Conservation (phyloP, 768 basidiomycete genomes). For the Agaricus subrufescens region DNA sequence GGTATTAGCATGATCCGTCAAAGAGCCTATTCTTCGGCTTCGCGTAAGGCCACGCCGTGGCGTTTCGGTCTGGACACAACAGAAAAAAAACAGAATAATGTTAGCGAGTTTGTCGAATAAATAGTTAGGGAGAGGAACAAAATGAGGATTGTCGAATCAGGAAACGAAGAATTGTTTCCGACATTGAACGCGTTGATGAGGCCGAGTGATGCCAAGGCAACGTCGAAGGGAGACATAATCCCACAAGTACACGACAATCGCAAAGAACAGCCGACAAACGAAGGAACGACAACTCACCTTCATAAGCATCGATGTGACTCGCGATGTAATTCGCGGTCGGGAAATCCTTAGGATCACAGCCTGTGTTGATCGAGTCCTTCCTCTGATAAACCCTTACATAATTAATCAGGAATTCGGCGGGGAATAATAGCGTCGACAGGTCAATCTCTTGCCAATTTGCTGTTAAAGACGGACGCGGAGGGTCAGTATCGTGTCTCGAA, state of each 20-base stretch:
- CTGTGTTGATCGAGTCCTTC: slow-evolving; percentile 49
- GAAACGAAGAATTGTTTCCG: too few species aligned
- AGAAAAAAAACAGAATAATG: background rate
- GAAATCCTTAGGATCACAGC: slow-evolving; percentile 60
- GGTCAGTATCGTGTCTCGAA: too few species aligned
- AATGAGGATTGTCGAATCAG: too few species aligned
- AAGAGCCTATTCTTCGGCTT: slow-evolving; percentile 31
- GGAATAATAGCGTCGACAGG: slow-evolving; percentile 55
- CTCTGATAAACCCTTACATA: slow-evolving; percentile 82
- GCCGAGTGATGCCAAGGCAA: background rate
- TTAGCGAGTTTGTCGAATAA: too few species aligned
- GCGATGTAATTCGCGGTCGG: slow-evolving; percentile 66
- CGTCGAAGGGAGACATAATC: too few species aligned
- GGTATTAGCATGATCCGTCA: too few species aligned
- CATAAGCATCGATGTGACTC: slow-evolving; percentile 52
- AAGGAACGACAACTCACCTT: slow-evolving; percentile 34
- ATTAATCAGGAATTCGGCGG: slow-evolving; percentile 66
- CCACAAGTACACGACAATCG: too few species aligned
- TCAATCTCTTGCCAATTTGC: slow-evolving; percentile 67
- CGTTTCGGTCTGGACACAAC: slow-evolving; percentile 31
- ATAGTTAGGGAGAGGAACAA: too few species aligned
- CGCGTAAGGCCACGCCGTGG: slow-evolving; percentile 36
- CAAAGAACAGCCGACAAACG: background rate
- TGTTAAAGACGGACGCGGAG: slow-evolving; percentile 10
- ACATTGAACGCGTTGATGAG: too few species aligned